Evolutionary conservation across 352 stramenopile genomes (phyloP), one percentile per base, ranked within the genome.

Genomic region (Phytopythium kandeliae): DNA sequence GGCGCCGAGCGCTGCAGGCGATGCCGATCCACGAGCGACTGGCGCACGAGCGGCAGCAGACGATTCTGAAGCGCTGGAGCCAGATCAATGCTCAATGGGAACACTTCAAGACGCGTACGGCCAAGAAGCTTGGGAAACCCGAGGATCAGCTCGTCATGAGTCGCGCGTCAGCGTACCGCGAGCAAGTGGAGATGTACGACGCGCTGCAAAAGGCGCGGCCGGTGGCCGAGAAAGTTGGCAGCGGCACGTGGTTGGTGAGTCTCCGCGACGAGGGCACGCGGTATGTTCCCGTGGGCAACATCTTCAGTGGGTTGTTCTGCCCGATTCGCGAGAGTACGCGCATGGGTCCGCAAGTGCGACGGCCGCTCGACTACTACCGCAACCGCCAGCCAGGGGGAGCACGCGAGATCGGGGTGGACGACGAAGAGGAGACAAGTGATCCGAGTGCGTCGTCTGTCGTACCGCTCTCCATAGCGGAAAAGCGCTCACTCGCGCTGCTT

Each of bases 301-400:
- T 97, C 54, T 97, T 97, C 57, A 96, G 76, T 36, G 91, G 90
- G 0, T 67, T 97, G 15, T 96, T 82, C 57, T 97, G 84, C 55
- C 85, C 84, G 10, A 90, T 96, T 36, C 69, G 82, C 16, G 80
- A 94, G 48, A 85, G 71, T 50, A 75, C 69, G 24, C 67, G 62
- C 26, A 46, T 86, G 12, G 76, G 77, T 17, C 79, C 77, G 1
- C 62, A 69, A 15, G 57, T 89, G 17, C 71, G 69, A 31, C 73
- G 79, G 1, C 82, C 82, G 13, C 57, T 92, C n/a, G 82, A 90
- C 52, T 73, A 78, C 51, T 38, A 57, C 13, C 45, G 58, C 9
- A 44, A 25, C 21, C 28, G 16, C n/a, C n/a, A n/a, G 49, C 33
- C 5, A 65, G 57, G 6, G 10, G 21, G 17, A 22, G 7, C 15